phyloP scores from a whole-genome alignment of 331 rosid species.

The Stylosanthes scabra region DNA sequence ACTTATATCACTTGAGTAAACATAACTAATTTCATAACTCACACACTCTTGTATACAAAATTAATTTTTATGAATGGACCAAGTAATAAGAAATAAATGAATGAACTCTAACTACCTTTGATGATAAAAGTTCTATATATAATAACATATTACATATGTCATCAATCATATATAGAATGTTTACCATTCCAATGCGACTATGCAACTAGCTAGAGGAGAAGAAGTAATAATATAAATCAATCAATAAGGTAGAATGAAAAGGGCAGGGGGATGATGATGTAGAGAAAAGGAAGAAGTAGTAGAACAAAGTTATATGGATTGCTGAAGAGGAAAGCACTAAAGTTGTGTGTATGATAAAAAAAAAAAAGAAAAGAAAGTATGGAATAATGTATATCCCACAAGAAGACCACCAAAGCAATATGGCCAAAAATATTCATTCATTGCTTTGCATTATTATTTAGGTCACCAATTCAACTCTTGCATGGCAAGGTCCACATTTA shows the following conservation, averaged over 20 bases:
- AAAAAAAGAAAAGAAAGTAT: constrained; percentile 49
- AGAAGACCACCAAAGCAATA: constrained; percentile 60
- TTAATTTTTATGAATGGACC: too few relatives aligned
- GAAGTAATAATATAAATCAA: background rate
- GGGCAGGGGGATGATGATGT: background rate
- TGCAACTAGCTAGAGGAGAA: background rate
- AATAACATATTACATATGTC: too few relatives aligned
- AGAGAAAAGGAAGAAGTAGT: background rate
- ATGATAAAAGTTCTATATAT: too few relatives aligned
- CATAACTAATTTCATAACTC: too few relatives aligned
- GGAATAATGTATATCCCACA: constrained; percentile 68
- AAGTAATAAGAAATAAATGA: too few relatives aligned
- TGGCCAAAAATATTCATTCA: constrained; percentile 18
- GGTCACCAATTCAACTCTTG: constrained; percentile 7
- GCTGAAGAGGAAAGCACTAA: constrained; percentile 77
- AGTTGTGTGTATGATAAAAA: constrained; percentile 7
- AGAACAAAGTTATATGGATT: constrained; percentile 47
- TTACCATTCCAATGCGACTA: background rate
- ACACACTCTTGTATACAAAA: too few relatives aligned
- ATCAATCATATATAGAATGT: background rate
- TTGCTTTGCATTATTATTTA: constrained; percentile 38
- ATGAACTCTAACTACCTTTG: too few relatives aligned
- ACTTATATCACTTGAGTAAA: constrained; percentile 9
- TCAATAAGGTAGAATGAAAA: constrained; percentile 16
- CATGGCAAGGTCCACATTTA: constrained; percentile 42